A percentile compares a stretch with the other conserved stretches of the same genome.
These are phyloP conservation scores for Nephromyces sp. DNA, from an alignment of 169 alveolate genomes.

Conservation along the genomic window DNA sequence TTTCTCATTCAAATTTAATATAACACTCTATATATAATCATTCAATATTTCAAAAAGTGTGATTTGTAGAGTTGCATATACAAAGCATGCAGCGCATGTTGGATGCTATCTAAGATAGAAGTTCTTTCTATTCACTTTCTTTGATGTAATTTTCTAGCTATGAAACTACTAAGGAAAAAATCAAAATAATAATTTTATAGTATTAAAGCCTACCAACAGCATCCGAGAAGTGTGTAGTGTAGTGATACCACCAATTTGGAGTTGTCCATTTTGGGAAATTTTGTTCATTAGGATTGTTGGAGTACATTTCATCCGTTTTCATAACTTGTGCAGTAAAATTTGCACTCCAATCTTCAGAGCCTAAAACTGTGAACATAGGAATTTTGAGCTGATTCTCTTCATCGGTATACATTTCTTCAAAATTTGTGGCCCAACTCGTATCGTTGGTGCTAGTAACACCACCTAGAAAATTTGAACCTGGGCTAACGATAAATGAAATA, in stretches of 20 bases:
- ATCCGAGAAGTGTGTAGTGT: constrained; percentile 59
- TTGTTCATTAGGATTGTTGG: not conserved
- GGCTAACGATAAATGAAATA: constrained; percentile 64
- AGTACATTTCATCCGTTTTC: constrained; percentile 52
- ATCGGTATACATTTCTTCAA: constrained; percentile 60
- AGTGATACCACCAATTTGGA: constrained; percentile 84
- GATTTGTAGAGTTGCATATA: too few species aligned
- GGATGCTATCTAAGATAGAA: too few species aligned
- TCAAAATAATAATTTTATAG: too few species aligned
- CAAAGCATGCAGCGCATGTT: too few species aligned
- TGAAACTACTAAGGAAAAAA: too few species aligned
- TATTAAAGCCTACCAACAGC: constrained; percentile 44
- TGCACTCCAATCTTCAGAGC: constrained; percentile 72
- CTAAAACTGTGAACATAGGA: constrained; percentile 72
- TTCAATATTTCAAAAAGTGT: too few species aligned
- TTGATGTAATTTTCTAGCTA: too few species aligned
- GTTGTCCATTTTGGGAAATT: constrained; percentile 71
- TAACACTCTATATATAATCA: too few species aligned
- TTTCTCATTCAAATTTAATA: too few species aligned
- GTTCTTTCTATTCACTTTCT: too few species aligned
- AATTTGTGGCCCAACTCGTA: constrained; percentile 53
- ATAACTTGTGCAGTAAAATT: constrained; percentile 60
- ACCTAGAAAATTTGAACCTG: constrained; percentile 68
- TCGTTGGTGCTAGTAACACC: constrained; percentile 63
- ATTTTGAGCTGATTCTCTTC: constrained; percentile 57